Conservation (phyloP, 169 alveolate species). For the Babesia ovis region DNA sequence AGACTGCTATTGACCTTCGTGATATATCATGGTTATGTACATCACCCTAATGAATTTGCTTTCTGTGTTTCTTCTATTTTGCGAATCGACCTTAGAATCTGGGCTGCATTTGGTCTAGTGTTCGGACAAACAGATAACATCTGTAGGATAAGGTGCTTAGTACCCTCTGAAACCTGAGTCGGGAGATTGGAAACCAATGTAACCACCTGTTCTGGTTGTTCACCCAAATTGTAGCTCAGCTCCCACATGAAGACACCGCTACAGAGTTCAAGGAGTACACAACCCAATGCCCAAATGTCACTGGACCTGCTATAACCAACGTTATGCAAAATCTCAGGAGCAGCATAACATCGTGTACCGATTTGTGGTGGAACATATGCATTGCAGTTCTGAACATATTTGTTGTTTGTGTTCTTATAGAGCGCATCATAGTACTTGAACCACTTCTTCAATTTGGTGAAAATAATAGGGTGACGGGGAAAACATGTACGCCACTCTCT, state of each 20-base stretch:
- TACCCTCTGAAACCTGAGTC: constrained; percentile 7
- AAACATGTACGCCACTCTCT: too few species aligned
- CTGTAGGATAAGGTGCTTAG: neutral
- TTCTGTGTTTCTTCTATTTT: too few species aligned
- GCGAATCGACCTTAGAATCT: too few species aligned
- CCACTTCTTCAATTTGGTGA: too few species aligned
- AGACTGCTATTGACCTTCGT: too few species aligned
- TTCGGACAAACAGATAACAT: constrained; percentile 16
- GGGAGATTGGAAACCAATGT: constrained; percentile 6
- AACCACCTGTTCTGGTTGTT: constrained; percentile 11
- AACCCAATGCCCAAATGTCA: constrained; percentile 83
- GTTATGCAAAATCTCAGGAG: constrained; percentile 74
- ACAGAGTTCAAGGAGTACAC: constrained; percentile 78
- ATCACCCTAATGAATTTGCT: too few species aligned
- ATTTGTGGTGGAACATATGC: constrained; percentile 32
- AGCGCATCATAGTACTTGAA: too few species aligned
- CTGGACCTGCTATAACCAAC: constrained; percentile 75
- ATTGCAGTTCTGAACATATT: too few species aligned
- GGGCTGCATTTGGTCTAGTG: constrained; percentile 23
- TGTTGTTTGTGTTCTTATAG: too few species aligned
- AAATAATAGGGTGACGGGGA: too few species aligned
- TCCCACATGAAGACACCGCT: constrained; percentile 70
- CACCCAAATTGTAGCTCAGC: constrained; percentile 20
- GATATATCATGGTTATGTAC: too few species aligned
- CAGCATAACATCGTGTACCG: constrained; percentile 79